Base-by-base conservation (phyloP, 345 rosid species). In the Eucalyptus viminalis region DNA sequence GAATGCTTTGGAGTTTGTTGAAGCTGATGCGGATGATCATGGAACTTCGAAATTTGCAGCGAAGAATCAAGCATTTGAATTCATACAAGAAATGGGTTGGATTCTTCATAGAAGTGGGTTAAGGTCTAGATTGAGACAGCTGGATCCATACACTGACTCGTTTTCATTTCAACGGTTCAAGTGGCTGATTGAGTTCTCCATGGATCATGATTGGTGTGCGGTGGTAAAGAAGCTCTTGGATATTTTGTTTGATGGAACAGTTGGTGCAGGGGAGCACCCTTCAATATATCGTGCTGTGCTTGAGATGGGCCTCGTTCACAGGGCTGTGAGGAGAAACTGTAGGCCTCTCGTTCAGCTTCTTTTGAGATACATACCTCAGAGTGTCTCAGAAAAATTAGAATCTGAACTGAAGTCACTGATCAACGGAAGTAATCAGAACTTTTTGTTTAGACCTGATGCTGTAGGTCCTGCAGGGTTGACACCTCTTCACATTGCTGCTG, bases 401-500 rank as follows among this genome's bases (percentile, higher is more conserved):
- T 86, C 90, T 51, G 92, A 89, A 53, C 86, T 89, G 49, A 87
- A 88, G 88, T 88, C 80, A 27, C 86, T 65, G 16, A 80, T 62
- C 72, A 91, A 50, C 69, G 94, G 88, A 50, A 92, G 90, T 88
- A 88, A 86, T 62, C 90, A 86, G 80, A 83, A 65, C 90, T 91
- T 87, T 89, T 90, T 97, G 92, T 98, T 98, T 90, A 95, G 94
- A 92, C 99, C 99, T 5, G 97, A 98, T 92, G 95, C 89, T 58
- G n/a, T 91, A 29, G 99, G 99, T 89, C 99, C 99, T 76, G 97
- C 95, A 43, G 98, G 99, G 92, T 94, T 97, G 95, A 98, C 99
- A 43, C 99, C 99, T 92, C 98, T 97, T 89, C 99, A 98, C 93
- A 96, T 98, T 89, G 99, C 99, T 86, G 99, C 99, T 5, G 99